These are phyloP conservation scores for Colletotrichum caudatum DNA, from an alignment of 2,329 filamentous ascomycete species.

Conservation along the genomic window DNA sequence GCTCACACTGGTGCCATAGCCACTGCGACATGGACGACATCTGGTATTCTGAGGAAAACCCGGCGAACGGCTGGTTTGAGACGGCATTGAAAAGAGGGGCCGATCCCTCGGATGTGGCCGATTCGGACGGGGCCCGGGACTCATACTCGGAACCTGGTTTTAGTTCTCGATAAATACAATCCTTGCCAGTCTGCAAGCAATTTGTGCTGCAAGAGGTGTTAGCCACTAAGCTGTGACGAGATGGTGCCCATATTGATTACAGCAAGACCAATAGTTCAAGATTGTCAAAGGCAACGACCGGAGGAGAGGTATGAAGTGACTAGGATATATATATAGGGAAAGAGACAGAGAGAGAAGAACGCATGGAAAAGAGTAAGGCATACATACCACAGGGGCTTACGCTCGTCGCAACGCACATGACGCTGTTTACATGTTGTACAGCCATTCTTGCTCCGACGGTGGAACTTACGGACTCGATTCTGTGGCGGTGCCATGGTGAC, in stretches of 20 bases:
- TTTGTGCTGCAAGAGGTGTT: slow-evolving; percentile 53
- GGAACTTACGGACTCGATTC: slow-evolving; percentile 54
- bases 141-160: background rate
- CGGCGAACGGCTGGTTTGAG: slow-evolving; percentile 40
- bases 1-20: slow-evolving; percentile 53
- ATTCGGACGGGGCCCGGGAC: slow-evolving; percentile 22
- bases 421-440: slow-evolving; percentile 55
- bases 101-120: slow-evolving; percentile 18
- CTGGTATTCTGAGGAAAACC: slow-evolving; percentile 43
- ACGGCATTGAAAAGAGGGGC: slow-evolving; percentile 26
- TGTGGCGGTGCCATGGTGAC: slow-evolving; percentile 50
- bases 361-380: slow-evolving; percentile 35
- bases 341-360: background rate
- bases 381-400: slow-evolving; percentile 61
- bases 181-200: slow-evolving; percentile 59
- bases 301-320: background rate
- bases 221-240: slow-evolving; percentile 2
- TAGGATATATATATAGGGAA: background rate
- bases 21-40: slow-evolving; percentile 51
- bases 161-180: slow-evolving; percentile 53
- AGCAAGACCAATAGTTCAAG: background rate
- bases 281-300: background rate
- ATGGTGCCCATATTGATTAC: background rate
- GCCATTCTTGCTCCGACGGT: slow-evolving; percentile 53
- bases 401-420: slow-evolving; percentile 61